These are phyloP conservation scores for Tagetes erecta DNA, from an alignment of 129 eudicot genomes.

Conservation along the genomic window DNA sequence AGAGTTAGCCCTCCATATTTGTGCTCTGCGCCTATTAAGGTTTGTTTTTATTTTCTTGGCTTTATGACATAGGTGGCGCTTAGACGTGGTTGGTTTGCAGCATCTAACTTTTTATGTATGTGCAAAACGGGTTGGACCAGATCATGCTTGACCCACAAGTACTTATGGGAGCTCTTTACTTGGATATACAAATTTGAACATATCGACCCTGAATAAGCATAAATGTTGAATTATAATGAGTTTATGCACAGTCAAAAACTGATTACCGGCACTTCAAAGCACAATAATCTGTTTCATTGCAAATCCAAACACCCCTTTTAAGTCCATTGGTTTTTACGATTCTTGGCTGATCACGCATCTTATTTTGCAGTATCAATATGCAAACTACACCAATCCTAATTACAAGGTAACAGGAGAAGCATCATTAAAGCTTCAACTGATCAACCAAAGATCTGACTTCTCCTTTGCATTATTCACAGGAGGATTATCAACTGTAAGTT, in stretches of 20 bases:
- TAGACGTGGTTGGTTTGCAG: background rate
- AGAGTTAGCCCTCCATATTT: constrained; percentile 66
- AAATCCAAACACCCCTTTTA: background rate
- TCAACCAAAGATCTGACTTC: constrained; percentile 84
- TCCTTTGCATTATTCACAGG: constrained; percentile 86
- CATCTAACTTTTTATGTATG: too few relatives aligned
- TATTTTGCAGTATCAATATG: constrained; percentile 79
- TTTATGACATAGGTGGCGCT: constrained; percentile 7
- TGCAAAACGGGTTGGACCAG: too few relatives aligned
- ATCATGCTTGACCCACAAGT: too few relatives aligned
- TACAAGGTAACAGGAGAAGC: constrained; percentile 72
- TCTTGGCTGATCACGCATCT: constrained; percentile 11
- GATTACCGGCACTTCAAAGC: background rate
- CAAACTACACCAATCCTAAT: constrained; percentile 66
- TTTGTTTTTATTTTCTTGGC: constrained; percentile 36
- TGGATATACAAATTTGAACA: background rate
- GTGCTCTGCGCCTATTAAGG: constrained; percentile 95
- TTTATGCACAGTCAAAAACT: too few relatives aligned
- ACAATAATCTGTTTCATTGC: background rate
- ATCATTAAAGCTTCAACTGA: constrained; percentile 70
- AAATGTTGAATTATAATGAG: too few relatives aligned
- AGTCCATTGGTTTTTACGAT: background rate
- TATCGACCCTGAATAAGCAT: background rate
- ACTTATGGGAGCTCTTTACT: background rate
- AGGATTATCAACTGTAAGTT: constrained; percentile 70